These are phyloP conservation scores for Miamiensis avidus DNA, from an alignment of 169 alveolate species.

Conservation along the genomic window DNA sequence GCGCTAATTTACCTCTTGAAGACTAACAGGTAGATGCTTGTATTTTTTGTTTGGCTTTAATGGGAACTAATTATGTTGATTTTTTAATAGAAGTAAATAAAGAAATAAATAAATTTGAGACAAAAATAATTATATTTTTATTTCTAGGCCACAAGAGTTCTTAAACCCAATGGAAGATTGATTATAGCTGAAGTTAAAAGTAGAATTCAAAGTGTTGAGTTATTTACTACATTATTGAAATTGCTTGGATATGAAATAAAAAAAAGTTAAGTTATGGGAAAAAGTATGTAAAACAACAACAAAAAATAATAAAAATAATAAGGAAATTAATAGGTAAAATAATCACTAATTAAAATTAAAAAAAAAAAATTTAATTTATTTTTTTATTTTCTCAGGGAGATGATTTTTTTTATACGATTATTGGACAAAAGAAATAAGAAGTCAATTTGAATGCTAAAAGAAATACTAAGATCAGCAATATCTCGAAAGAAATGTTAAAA, in stretches of 20 bases:
- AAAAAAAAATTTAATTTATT: no score
- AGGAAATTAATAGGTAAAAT: no score
- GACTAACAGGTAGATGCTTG: conserved; percentile 26
- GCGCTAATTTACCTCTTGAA: conserved; percentile 44
- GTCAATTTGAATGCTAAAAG: neutral
- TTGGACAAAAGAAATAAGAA: neutral
- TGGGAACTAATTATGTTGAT: conserved; percentile 51
- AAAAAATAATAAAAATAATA: no score
- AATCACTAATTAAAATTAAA: no score
- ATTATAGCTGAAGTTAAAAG: conserved; percentile 48
- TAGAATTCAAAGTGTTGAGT: conserved; percentile 41
- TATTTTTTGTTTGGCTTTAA: conserved; percentile 48
- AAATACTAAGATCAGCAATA: neutral
- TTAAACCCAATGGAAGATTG: conserved; percentile 44
- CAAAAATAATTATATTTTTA: neutral
- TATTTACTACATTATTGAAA: conserved; percentile 36
- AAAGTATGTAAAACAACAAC: no score
- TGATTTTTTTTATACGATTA: neutral
- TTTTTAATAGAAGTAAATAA: conserved; percentile 31
- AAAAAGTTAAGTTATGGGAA: neutral
- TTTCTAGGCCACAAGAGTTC: conserved; percentile 29
- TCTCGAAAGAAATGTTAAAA: neutral
- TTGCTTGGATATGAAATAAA: conserved; percentile 30
- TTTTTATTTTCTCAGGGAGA: no score
- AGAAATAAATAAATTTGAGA: no score